Evolutionary conservation across 1,139 yeast genomes (phyloP).

Genomic region (Debaryomycetaceae sp.): DNA sequence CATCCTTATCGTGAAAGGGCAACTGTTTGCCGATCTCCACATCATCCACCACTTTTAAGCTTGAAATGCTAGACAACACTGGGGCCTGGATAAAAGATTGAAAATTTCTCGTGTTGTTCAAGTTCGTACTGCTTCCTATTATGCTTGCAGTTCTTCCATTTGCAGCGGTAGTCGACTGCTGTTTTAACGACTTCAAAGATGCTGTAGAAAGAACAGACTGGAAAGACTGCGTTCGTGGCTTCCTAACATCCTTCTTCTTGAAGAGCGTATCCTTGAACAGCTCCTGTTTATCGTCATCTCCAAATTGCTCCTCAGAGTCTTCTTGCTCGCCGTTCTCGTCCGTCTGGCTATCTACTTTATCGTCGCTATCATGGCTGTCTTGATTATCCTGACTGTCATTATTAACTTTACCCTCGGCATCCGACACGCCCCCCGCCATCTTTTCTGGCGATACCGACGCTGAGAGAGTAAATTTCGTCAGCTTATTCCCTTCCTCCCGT

Average conservation of each 20-base stretch:
- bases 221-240: conserved; percentile 55
- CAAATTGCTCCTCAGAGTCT: neutral
- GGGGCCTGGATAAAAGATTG: conserved; percentile 51
- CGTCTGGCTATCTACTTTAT: conserved; percentile 1
- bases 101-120: conserved; percentile 30
- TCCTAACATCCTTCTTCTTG: conserved; percentile 51
- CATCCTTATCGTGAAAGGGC: conserved; percentile 27
- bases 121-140: conserved; percentile 12
- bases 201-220: conserved; percentile 64
- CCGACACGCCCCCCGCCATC: neutral
- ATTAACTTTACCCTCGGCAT: neutral
- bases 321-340: conserved; percentile 1
- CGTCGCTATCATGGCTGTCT: conserved; percentile 1
- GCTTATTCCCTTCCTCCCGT: conserved; percentile 1
- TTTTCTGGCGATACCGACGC: conserved; percentile 1
- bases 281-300: conserved; percentile 7
- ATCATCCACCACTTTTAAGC: conserved; percentile 27
- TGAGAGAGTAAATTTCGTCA: conserved; percentile 2
- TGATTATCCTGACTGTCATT: neutral
- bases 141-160: conserved; percentile 22
- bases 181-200: conserved; percentile 48
- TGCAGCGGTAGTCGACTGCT: conserved; percentile 17
- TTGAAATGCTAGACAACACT: conserved; percentile 38
- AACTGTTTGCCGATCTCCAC: conserved; percentile 42
- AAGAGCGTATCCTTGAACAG: conserved; percentile 33